Evolutionary conservation across 352 stramenopile genomes (phyloP).

Genomic region (Globisporangium paddicum): DNA sequence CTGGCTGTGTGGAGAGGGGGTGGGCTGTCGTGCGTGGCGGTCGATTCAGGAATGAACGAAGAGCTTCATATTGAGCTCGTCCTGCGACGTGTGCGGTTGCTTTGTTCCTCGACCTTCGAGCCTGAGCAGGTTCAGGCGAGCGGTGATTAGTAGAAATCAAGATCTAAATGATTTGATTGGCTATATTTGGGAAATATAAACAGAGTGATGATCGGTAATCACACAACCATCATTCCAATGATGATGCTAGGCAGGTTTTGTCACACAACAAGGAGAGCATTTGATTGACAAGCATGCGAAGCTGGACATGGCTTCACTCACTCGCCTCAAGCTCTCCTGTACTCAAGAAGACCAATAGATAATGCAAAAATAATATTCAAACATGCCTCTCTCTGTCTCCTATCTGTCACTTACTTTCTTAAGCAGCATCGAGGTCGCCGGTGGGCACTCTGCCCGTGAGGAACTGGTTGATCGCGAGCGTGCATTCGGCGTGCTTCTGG

Average conservation of each 20-base stretch:
- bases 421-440: not conserved
- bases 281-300: not conserved
- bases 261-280: not conserved
- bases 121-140: not conserved
- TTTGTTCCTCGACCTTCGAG: not conserved
- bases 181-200: not conserved
- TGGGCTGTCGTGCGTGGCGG: not conserved
- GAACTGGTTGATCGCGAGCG: constrained; percentile 61
- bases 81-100: not conserved
- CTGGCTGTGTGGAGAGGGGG: not conserved
- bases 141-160: too few relatives aligned
- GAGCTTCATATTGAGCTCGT: not conserved
- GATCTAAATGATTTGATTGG: too few relatives aligned
- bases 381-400: too few relatives aligned
- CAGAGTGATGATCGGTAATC: not conserved
- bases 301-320: not conserved
- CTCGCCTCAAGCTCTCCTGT: too few relatives aligned
- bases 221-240: constrained; percentile 1
- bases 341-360: too few relatives aligned
- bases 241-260: not conserved
- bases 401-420: not conserved
- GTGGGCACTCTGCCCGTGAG: constrained; percentile 18
- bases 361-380: too few relatives aligned
- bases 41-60: not conserved
- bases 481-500: constrained; percentile 50